Evolutionary conservation across 2,329 filamentous ascomycete species (phyloP).

Genomic region (Massarina eburnea): DNA sequence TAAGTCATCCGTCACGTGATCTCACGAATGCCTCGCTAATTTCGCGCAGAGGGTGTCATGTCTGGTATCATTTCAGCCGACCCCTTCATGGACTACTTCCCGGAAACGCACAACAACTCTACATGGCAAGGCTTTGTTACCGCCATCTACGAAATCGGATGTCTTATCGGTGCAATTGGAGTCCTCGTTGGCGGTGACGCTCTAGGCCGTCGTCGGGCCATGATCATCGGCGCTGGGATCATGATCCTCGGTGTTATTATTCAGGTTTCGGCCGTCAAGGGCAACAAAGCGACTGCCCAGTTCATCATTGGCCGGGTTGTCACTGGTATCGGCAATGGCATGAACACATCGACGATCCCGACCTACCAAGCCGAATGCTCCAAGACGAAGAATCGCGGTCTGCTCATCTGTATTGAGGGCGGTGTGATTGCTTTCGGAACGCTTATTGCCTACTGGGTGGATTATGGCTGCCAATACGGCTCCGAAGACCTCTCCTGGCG

Average conservation of each 20-base stretch:
- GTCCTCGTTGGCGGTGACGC: constrained; percentile 44
- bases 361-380: constrained; percentile 58
- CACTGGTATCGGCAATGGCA: constrained; percentile 58
- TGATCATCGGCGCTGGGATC: constrained; percentile 45
- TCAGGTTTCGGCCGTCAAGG: constrained; percentile 39
- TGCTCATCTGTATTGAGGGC: constrained; percentile 62
- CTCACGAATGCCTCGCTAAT: neutral
- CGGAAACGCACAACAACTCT: constrained; percentile 43
- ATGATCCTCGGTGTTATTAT: constrained; percentile 50
- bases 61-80: constrained; percentile 40
- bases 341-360: constrained; percentile 58
- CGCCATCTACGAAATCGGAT: constrained; percentile 57
- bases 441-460: constrained; percentile 54
- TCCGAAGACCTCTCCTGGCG: constrained; percentile 46
- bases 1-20: constrained; percentile 12
- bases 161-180: constrained; percentile 45
- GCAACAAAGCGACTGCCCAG: constrained; percentile 46
- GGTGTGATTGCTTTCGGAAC: constrained; percentile 56
- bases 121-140: constrained; percentile 56
- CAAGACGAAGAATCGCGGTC: constrained; percentile 59
- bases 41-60: constrained; percentile 37
- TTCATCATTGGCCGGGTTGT: constrained; percentile 57
- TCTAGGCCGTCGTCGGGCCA: constrained; percentile 47
- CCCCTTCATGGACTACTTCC: constrained; percentile 41
- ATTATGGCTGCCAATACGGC: constrained; percentile 39